Evolutionary conservation across 306 rosid genomes (phyloP), one percentile per base, ranked within the genome.

Genomic region (Hippophae gyantsensis): DNA sequence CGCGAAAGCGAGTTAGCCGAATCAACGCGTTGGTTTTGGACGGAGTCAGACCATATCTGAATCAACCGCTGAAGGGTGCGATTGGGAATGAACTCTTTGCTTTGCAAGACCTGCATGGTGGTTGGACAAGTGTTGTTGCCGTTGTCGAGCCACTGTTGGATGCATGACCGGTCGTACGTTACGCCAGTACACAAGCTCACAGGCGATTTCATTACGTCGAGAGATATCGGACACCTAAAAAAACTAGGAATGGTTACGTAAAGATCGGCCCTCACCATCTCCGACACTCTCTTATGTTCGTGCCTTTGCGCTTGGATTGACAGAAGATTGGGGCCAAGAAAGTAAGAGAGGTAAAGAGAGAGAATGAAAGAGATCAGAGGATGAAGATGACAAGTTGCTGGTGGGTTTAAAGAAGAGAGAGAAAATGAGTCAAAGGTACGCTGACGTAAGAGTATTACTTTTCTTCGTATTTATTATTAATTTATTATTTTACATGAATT

Each of bases 101-200:
- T 81, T 0, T 78, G 83, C 13, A 92, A 92, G 13, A 92, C 58
- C 63, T 92, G 99, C 99, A 88, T 92, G 76, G 99, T 92, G 58
- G 96, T 95, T 12, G 99, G 99, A 25, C 99, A 92, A n/a, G 96
- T 92, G 72, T 83, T 83, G 82, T 92, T 78, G 43, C 96, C 99
- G 78, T 78, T 75, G 76, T 92, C 96, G 10, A 92, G 93, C 99
- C 99, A 92, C 57, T 84, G 92, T 42, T 92, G 93, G 79, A 92
- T 88, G 72, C 93, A 79, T 69, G 96, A 70, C 48, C 99, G 95
- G 78, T 92, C 99, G 74, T 92, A 92, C 50, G 99, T 92, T 0
- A 87, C 95, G 5, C 99, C 99, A 70, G 99, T 92, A 70, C 85
- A 83, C 48, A 92, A 81, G 49, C 99, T 88, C 7, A 92, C 99